These are phyloP conservation scores for Pholiota adiposa DNA, from an alignment of 1,284 basidiomycete species.

Conservation along the genomic window DNA sequence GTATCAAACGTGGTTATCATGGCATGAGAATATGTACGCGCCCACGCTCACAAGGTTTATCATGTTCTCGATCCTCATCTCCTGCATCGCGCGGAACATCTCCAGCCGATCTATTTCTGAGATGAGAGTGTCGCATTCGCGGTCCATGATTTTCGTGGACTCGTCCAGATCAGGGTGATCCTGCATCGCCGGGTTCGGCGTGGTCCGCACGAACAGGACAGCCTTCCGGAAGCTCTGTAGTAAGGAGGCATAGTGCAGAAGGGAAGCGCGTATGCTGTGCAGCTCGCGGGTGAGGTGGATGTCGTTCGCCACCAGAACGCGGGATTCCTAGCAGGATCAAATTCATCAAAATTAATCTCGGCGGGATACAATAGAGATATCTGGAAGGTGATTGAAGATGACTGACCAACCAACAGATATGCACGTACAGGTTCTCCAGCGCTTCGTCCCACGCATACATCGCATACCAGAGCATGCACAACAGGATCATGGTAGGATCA, in stretches of 20 bases:
- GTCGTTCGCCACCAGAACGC: slow-evolving; percentile 38
- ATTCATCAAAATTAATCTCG: not conserved
- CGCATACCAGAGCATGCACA: slow-evolving; percentile 54
- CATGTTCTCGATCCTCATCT: slow-evolving; percentile 52
- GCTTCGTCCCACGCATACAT: slow-evolving; percentile 59
- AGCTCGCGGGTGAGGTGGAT: slow-evolving; percentile 49
- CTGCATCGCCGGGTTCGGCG: slow-evolving; percentile 46
- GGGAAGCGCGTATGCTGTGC: slow-evolving; percentile 55
- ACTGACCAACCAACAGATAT: slow-evolving; percentile 47
- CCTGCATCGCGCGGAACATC: slow-evolving; percentile 45
- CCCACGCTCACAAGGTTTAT: slow-evolving; percentile 48
- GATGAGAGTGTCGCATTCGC: slow-evolving; percentile 46
- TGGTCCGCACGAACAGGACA: slow-evolving; percentile 47
- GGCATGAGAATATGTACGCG: not conserved
- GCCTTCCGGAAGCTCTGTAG: slow-evolving; percentile 53
- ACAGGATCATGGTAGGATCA: slow-evolving; percentile 52
- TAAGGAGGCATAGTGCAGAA: slow-evolving; percentile 53
- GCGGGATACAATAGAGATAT: not conserved
- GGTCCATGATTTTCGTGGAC: slow-evolving; percentile 26
- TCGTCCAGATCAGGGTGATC: slow-evolving; percentile 16
- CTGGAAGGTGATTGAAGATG: not conserved
- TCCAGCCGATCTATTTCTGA: slow-evolving; percentile 51
- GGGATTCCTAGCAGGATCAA: slow-evolving; percentile 40
- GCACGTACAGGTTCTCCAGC: slow-evolving; percentile 45
- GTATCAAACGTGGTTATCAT: not conserved